These are phyloP conservation scores for Sugiyamaella chiloensis DNA, from an alignment of 805 yeast species.

Conservation along the genomic window DNA sequence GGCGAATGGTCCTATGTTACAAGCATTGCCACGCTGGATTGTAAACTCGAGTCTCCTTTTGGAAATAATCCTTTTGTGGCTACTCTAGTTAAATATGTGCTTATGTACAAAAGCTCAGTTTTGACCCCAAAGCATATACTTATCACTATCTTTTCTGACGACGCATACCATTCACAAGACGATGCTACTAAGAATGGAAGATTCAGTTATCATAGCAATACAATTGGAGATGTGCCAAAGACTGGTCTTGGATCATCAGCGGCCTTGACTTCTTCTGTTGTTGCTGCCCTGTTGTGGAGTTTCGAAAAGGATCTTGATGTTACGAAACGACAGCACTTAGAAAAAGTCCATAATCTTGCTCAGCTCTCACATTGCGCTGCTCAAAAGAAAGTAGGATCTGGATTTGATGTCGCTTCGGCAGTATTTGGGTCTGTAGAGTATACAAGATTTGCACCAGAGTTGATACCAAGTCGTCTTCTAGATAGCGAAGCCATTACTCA, in stretches of 20 bases:
- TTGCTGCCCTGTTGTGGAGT: constrained; percentile 60
- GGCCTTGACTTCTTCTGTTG: constrained; percentile 78
- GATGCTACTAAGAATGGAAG: constrained; percentile 27
- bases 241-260: constrained; percentile 98
- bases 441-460: constrained; percentile 62
- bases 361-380: constrained; percentile 92
- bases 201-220: constrained; percentile 58
- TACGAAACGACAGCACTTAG: constrained; percentile 20
- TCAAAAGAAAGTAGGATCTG: constrained; percentile 93
- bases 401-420: constrained; percentile 96
- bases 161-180: constrained; percentile 79
- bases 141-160: constrained; percentile 75
- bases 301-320: constrained; percentile 39
- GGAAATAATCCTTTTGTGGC: constrained; percentile 69
- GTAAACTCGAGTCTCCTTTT: constrained; percentile 13
- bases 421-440: constrained; percentile 85
- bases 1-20: constrained; percentile 64
- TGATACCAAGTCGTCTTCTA: constrained; percentile 31
- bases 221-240: constrained; percentile 75
- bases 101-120: constrained; percentile 48
- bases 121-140: constrained; percentile 34
- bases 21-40: constrained; percentile 1
- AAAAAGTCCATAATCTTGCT: constrained; percentile 71
- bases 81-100: constrained; percentile 54
- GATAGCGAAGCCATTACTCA: constrained; percentile 35